Percentiles rank a stretch among this genome's conserved stretches.
These are phyloP conservation scores for Cardiospermum halicacabum DNA, from an alignment of 345 rosid species.

Conservation along the genomic window DNA sequence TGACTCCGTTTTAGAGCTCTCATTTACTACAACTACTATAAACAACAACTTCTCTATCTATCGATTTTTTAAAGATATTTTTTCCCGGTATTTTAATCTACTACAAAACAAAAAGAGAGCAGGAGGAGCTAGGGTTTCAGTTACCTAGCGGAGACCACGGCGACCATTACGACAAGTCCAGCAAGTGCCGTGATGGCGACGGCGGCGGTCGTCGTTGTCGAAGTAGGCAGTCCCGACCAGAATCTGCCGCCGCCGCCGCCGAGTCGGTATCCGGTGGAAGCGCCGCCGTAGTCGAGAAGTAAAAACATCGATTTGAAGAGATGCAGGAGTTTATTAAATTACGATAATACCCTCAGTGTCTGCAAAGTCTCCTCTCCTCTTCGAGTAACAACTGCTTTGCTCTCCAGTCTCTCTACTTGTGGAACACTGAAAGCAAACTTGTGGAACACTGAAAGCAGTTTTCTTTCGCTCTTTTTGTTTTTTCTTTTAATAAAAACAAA, in stretches of 20 bases:
- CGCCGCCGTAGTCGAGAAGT: slow-evolving; percentile 2
- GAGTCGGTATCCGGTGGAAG: slow-evolving; percentile 26
- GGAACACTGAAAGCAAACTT: not conserved
- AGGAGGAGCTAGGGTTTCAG: slow-evolving; percentile 13
- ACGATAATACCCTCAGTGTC: slow-evolving; percentile 11
- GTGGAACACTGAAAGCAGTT: not conserved
- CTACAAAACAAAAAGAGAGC: not conserved
- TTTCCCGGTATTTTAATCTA: not conserved
- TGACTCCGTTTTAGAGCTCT: slow-evolving; percentile 80
- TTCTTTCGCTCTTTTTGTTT: not conserved
- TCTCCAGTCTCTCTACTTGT: not conserved
- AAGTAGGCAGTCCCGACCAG: slow-evolving; percentile 30
- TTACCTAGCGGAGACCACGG: slow-evolving; percentile 39
- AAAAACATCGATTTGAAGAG: slow-evolving; percentile 8
- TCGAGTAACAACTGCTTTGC: not conserved
- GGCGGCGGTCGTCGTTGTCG: slow-evolving; percentile 9
- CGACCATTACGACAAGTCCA: slow-evolving; percentile 36
- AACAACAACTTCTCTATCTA: not conserved
- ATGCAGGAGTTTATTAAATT: slow-evolving; percentile 21
- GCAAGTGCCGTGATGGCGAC: slow-evolving; percentile 42
- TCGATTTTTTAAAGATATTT: not conserved
- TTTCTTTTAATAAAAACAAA: not conserved
- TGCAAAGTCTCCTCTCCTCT: not conserved
- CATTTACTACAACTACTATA: slow-evolving; percentile 40
- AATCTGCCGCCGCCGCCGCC: slow-evolving; percentile 43